Evolutionary conservation across 2,329 filamentous ascomycete genomes (phyloP).

Genomic region (Gyromitra esculenta): DNA sequence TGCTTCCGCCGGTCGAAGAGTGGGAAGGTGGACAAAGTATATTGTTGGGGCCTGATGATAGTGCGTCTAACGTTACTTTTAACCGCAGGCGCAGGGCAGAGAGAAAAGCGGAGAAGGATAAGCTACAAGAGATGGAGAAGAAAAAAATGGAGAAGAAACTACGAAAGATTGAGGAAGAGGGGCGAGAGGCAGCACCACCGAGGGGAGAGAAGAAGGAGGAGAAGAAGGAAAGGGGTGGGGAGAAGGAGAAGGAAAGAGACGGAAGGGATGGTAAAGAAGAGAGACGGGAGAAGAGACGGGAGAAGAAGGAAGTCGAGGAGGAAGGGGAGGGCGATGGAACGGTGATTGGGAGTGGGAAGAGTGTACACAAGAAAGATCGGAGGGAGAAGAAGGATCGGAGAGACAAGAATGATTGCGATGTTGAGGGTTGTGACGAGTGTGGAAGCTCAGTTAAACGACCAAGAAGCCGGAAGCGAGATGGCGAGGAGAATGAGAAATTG

Average conservation of each 20-base stretch:
- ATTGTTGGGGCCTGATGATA: constrained; percentile 51
- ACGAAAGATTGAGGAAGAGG: constrained; percentile 24
- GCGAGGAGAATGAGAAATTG: constrained; percentile 34
- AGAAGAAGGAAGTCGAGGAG: constrained; percentile 37
- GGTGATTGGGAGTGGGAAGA: constrained; percentile 39
- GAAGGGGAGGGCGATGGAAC: constrained; percentile 31
- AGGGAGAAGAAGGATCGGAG: constrained; percentile 40
- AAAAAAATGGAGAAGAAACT: constrained; percentile 47
- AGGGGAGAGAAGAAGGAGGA: constrained; percentile 35
- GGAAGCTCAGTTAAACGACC: constrained; percentile 27
- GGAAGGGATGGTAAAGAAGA: constrained; percentile 42
- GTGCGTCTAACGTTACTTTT: constrained; percentile 54
- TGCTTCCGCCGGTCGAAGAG: constrained; percentile 44
- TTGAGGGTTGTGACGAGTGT: constrained; percentile 33
- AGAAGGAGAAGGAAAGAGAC: constrained; percentile 29
- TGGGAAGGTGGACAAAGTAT: constrained; percentile 52
- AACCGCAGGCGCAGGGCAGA: constrained; percentile 50
- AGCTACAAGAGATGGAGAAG: constrained; percentile 39
- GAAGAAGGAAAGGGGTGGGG: constrained; percentile 18
- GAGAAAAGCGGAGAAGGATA: constrained; percentile 44
- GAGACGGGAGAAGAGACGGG: constrained; percentile 41
- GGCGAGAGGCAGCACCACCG: background rate
- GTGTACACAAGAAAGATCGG: constrained; percentile 27
- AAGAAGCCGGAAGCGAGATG: constrained; percentile 31
- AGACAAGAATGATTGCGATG: constrained; percentile 24